These are phyloP conservation scores for Croton laevigatus DNA, from an alignment of 441 rosid genomes.

Conservation along the genomic window DNA sequence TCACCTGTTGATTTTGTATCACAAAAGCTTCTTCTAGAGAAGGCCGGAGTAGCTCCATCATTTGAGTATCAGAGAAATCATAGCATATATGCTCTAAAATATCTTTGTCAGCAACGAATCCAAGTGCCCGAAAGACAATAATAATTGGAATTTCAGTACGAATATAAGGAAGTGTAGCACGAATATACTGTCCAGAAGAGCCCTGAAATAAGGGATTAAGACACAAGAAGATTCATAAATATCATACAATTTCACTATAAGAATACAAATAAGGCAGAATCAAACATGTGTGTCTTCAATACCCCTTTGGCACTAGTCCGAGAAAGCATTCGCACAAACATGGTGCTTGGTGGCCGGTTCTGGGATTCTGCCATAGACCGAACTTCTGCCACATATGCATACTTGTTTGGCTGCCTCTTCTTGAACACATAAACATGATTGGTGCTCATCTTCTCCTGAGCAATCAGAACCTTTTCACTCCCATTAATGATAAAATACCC, in stretches of 20 bases:
- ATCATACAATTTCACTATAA: neutral
- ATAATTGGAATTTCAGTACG: slow-evolving; percentile 94
- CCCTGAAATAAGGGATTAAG: slow-evolving; percentile 48
- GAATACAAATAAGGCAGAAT: neutral
- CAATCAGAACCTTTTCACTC: slow-evolving; percentile 93
- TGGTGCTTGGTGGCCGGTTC: slow-evolving; percentile 90
- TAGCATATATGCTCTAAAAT: slow-evolving; percentile 91
- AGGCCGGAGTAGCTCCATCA: slow-evolving; percentile 98
- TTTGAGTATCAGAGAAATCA: slow-evolving; percentile 80
- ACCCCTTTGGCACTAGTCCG: slow-evolving; percentile 96
- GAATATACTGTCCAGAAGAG: slow-evolving; percentile 87
- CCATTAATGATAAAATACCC: slow-evolving; percentile 98
- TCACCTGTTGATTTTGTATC: slow-evolving; percentile 95
- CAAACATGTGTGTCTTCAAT: slow-evolving; percentile 7
- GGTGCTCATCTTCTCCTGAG: slow-evolving; percentile 99
- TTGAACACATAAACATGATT: slow-evolving; percentile 94
- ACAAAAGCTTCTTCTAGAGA: slow-evolving; percentile 97
- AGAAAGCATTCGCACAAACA: slow-evolving; percentile 98
- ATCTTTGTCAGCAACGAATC: slow-evolving; percentile 96
- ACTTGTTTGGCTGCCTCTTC: slow-evolving; percentile 94
- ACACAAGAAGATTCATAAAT: neutral
- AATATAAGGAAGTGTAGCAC: slow-evolving; percentile 94
- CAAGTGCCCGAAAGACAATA: slow-evolving; percentile 94
- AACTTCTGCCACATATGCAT: slow-evolving; percentile 86
- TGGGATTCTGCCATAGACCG: slow-evolving; percentile 96